These are phyloP conservation scores for Scleromitrula shiraiana DNA, from an alignment of 2,329 filamentous ascomycete genomes.

Conservation along the genomic window DNA sequence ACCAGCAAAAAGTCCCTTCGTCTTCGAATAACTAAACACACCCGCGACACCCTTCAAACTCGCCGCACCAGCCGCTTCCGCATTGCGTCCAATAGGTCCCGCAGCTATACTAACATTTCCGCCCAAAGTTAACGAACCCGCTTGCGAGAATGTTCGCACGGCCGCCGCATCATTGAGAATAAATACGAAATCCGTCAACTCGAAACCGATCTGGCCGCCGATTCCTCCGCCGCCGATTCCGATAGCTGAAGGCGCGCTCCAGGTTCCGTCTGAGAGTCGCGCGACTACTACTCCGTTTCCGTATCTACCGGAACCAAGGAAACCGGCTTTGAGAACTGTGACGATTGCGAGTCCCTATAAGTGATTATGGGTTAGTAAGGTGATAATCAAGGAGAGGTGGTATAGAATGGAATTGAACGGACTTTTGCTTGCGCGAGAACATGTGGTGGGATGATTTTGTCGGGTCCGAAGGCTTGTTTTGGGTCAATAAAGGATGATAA, in stretches of 20 bases:
- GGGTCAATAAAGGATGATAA: conserved; percentile 92
- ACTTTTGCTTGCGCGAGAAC: conserved; percentile 90
- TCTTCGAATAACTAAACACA: conserved; percentile 96
- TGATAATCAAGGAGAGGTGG: background rate
- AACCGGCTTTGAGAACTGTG: conserved; percentile 80
- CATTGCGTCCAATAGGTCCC: conserved; percentile 87
- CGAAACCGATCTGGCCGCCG: conserved; percentile 79
- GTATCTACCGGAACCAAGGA: conserved; percentile 74
- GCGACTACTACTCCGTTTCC: conserved; percentile 78
- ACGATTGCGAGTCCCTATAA: conserved; percentile 68
- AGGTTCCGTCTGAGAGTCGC: conserved; percentile 65
- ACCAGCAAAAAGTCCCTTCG: conserved; percentile 92
- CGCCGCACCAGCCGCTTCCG: conserved; percentile 89
- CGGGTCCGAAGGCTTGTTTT: conserved; percentile 84
- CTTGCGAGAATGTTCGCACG: conserved; percentile 89
- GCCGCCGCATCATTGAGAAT: conserved; percentile 88
- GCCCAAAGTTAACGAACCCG: conserved; percentile 83
- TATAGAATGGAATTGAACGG: conserved; percentile 15
- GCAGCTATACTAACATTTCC: conserved; percentile 96
- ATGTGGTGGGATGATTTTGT: conserved; percentile 91
- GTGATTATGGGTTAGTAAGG: conserved; percentile 10
- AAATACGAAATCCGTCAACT: conserved; percentile 92
- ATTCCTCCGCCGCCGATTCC: conserved; percentile 75
- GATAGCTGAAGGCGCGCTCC: conserved; percentile 77
- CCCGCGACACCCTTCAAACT: conserved; percentile 83